Evolutionary conservation across 345 rosid species (phyloP), one percentile per base, ranked within the genome.

Genomic region (Boechera divaricarpa): DNA sequence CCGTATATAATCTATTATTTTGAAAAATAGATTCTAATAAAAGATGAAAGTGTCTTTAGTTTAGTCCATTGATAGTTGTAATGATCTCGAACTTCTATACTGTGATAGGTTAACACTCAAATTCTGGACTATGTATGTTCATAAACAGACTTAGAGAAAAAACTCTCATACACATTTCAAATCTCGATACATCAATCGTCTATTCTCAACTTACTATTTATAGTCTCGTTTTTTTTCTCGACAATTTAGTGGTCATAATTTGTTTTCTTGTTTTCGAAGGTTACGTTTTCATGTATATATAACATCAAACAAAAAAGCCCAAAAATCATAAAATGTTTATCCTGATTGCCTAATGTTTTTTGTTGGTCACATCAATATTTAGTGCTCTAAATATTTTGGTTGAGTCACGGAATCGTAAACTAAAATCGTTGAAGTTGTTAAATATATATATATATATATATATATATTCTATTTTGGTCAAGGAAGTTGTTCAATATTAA

Each of bases 361-460:
- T 47, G 36, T 47, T 70, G 45, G 35, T 71, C 58, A 59, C 42
- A 47, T 71, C 75, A 58, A 7, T 38, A 51, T 10, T 54, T 29
- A 55, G 57, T 47, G 57, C 56, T 35, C 21, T 71, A 35, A 21
- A 21, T 10, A 63, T 9, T 44, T 53, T 63, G 35, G 55, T 31
- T 63, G 70, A 31, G 45, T 63, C 70, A 63, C 55, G 70, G 15
- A 73, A 62, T 28, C 1, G 69, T 11, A 57, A 57, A 18, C 12
- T 38, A 38, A 38, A 72, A 52, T 53, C 54, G 53, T 35, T 54
- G 55, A 63, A 31, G 10, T 52, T 73, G 63, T 16, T 62, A 52
- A 10, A 9, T 10, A 61, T 44, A 42, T 42, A 42, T 5, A 42
- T 26, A 26, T 26, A 16, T 16, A 26, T 28, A 28, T 28, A 28